Evolutionary conservation across 768 basidiomycete genomes (phyloP), one percentile per base, ranked within the genome.

Genomic region (Auriscalpium orientale): DNA sequence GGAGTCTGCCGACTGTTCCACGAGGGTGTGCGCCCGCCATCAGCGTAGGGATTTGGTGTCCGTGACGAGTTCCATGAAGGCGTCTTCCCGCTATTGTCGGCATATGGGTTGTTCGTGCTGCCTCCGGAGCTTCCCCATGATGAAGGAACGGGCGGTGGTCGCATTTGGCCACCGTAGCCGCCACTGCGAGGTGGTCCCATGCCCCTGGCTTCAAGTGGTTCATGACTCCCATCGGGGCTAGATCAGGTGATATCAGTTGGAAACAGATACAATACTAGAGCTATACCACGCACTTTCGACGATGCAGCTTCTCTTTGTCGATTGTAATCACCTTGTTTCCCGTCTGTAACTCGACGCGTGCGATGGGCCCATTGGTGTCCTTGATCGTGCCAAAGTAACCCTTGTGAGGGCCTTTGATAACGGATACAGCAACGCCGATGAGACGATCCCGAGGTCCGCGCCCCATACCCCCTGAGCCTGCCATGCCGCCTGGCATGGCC

Each of bases 311-410:
- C 46, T 80, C 78, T 65, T 93, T 91, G 49, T 89, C 87, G 56
- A 98, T 84, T 40, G 85, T 86, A 56, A 99, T 84, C 20, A 94
- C 76, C 70, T 91, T 94, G 70, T 94, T 95, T 40, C 87, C 87
- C 13, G 92, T 85, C 58, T 80, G 76, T n/a, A 99, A 74, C 70
- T 98, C 97, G 13, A 99, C 93, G 44, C 97, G 82, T 1, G 88
- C 91, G 55, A 84, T 76, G 40, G 79, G 77, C 5, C 94, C 95
- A 56, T 94, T 95, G 33, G 93, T 90, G 67, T 98, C 97, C 71
- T 95, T 98, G 76, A 98, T 89, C 5, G 85, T 83, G 8, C 97
- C 97, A 46, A 86, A 77, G 63, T 95, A 88, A 13, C 93, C 91
- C 71, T 99, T 99, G 66, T 87, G 83, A 5, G 89, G 79, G 5